Evolutionary conservation across 1,284 basidiomycete species (phyloP).

Genomic region (Sporisorium graminicola): DNA sequence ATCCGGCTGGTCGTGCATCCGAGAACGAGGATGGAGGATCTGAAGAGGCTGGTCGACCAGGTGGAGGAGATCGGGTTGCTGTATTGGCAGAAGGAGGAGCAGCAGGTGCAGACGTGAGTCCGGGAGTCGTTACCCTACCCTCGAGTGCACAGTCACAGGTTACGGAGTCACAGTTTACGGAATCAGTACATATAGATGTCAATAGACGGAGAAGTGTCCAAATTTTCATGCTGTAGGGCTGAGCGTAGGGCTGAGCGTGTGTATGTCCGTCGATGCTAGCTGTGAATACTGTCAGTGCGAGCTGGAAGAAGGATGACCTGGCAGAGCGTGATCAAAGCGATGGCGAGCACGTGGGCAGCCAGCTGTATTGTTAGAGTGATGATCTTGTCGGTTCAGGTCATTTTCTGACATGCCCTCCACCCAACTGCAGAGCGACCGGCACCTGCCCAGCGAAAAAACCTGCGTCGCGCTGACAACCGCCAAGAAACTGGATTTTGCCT

Average conservation of each 20-base stretch:
- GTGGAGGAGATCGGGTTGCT: conserved; percentile 47
- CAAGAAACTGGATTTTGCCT: not conserved
- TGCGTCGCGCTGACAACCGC: not conserved
- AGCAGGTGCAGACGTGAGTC: no score
- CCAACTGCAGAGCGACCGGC: not conserved
- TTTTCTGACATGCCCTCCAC: conserved; percentile 6
- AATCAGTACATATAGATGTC: no score
- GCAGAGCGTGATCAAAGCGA: not conserved
- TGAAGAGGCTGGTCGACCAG: conserved; percentile 49
- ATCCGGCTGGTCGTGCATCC: conserved; percentile 65
- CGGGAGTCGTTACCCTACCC: no score
- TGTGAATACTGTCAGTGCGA: no score
- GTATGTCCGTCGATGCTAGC: no score
- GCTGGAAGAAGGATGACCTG: no score
- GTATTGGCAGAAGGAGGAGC: conserved; percentile 30
- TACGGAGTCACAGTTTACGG: not conserved
- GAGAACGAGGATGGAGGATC: conserved; percentile 44
- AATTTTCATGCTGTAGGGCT: no score
- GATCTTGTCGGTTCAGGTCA: not conserved
- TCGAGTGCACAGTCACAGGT: no score
- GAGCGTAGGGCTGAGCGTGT: no score
- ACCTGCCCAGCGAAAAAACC: conserved; percentile 1
- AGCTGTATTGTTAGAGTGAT: not conserved
- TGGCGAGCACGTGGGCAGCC: not conserved
- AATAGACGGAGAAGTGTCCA: not conserved